Base-by-base conservation (phyloP, 2,329 filamentous ascomycete genomes). In the Geoglossum cookeanum region DNA sequence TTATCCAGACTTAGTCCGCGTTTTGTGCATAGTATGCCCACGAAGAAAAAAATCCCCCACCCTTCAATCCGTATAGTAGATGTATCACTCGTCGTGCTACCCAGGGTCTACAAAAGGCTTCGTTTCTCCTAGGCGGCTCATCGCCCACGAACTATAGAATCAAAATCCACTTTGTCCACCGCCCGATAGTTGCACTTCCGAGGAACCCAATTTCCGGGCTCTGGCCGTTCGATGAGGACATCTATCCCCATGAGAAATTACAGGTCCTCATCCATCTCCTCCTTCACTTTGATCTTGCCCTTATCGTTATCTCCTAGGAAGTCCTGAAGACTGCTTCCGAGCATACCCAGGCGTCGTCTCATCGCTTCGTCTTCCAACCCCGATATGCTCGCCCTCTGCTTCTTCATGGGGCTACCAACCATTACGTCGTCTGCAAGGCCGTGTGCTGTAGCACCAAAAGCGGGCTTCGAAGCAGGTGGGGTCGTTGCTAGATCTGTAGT, bases 351-450 rank as follows among this genome's bases (percentile, higher is more conserved):
- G 15, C 57, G 57, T 56, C 66, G 69, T 63, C 67, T 68, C 56
- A 68, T 64, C 6, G 68, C 65, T 35, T 74, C 70, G 54, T 70
- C 71, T 56, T 75, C 69, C 44, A 72, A 68, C 6, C 72, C 76
- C 6, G 75, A 73, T 29, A 80, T 64, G 63, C 81, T 85, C 1
- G 83, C 78, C 39, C 85, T 76, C 58, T 86, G 83, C 66, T 83
- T 87, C 75, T 89, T 89, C 63, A 87, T 75, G 1, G 85, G 85
- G 62, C 83, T 87, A 54, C 81, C 84, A 27, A 87, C 68, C 3
- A 72, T 66, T 6, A 68, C 67, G 37, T 79, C 76, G 22, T 74
- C 73, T 1, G 70, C 70, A 4, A 76, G 67, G 53, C 75, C 74
- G 22, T 69, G 69, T 53, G 49, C 11, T 17, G 49, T n/a, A 8